Evolutionary conservation across 768 basidiomycete species (phyloP).

Genomic region (Trametes coccinea): DNA sequence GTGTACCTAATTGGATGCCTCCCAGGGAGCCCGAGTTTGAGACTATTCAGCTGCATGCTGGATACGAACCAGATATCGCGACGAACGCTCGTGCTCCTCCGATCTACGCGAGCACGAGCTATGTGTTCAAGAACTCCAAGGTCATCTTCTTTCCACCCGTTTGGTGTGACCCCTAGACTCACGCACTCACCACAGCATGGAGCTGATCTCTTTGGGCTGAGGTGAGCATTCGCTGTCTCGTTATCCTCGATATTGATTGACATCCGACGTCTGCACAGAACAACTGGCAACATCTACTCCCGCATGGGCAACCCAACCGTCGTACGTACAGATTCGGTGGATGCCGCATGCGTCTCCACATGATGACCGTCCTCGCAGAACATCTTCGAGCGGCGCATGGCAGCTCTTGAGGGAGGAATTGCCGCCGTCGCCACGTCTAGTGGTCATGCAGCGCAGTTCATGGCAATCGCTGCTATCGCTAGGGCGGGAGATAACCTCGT

Average conservation of each 20-base stretch:
- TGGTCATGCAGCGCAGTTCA: conserved; percentile 78
- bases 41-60: conserved; percentile 80
- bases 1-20: too few species aligned
- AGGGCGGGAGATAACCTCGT: conserved; percentile 77
- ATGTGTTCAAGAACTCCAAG: conserved; percentile 70
- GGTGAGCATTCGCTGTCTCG: conserved; percentile 29
- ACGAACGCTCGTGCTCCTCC: conserved; percentile 78
- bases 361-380: conserved; percentile 41
- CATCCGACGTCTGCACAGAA: conserved; percentile 24
- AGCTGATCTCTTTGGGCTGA: conserved; percentile 69
- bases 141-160: conserved; percentile 32
- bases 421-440: conserved; percentile 75
- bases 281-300: conserved; percentile 60
- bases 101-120: conserved; percentile 74
- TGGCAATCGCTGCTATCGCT: conserved; percentile 64
- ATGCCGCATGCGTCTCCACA: neutral
- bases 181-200: conserved; percentile 50
- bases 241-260: neutral
- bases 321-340: conserved; percentile 37
- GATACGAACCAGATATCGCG: conserved; percentile 61
- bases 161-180: neutral
- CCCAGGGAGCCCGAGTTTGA: conserved; percentile 66
- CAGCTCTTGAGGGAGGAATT: conserved; percentile 74
- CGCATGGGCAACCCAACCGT: conserved; percentile 71
- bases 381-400: conserved; percentile 79